Percentiles rank a stretch among this genome's conserved stretches.
Conservation (phyloP, 2,329 filamentous ascomycete genomes). For the Beauveria varroae region DNA sequence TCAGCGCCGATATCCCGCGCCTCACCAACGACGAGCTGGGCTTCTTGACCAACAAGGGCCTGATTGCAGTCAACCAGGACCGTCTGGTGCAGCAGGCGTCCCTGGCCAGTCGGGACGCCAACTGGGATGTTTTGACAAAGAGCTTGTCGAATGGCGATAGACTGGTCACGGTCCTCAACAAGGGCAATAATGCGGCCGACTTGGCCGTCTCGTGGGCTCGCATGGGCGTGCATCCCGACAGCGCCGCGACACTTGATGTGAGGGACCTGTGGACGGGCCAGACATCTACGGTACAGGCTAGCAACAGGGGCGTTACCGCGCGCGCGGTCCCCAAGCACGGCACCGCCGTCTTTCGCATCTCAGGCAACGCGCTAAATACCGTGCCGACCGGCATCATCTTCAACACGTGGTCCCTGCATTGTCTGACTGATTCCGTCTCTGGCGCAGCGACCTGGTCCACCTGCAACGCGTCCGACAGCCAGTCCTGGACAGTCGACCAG, state of each 20-base stretch:
- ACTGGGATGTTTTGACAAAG: constrained; percentile 37
- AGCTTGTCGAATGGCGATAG: constrained; percentile 37
- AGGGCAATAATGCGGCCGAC: constrained; percentile 22
- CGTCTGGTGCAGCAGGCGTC: constrained; percentile 34
- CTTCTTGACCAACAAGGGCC: constrained; percentile 29
- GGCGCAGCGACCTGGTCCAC: constrained; percentile 21
- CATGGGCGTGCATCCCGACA: constrained; percentile 23
- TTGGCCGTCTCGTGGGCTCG: constrained; percentile 24
- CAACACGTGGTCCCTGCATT: constrained; percentile 35
- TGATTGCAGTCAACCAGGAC: constrained; percentile 34
- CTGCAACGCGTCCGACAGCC: constrained; percentile 28
- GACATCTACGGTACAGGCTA: constrained; percentile 14
- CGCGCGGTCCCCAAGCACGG: constrained; percentile 20
- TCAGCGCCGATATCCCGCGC: constrained; percentile 29
- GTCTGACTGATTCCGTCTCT: constrained; percentile 19
- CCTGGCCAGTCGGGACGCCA: constrained; percentile 33
- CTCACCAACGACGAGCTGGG: constrained; percentile 24
- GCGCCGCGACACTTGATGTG: constrained; percentile 19
- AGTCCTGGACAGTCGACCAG: constrained; percentile 31
- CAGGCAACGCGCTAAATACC: constrained; percentile 16
- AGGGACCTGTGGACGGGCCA: constrained; percentile 34
- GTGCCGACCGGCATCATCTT: constrained; percentile 39
- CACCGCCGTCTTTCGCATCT: constrained; percentile 33
- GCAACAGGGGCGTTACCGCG: constrained; percentile 18
- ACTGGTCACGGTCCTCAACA: constrained; percentile 36